These are phyloP conservation scores for Entophlyctis helioformis DNA, from an alignment of 192 early-diverging fungal species.

Conservation along the genomic window DNA sequence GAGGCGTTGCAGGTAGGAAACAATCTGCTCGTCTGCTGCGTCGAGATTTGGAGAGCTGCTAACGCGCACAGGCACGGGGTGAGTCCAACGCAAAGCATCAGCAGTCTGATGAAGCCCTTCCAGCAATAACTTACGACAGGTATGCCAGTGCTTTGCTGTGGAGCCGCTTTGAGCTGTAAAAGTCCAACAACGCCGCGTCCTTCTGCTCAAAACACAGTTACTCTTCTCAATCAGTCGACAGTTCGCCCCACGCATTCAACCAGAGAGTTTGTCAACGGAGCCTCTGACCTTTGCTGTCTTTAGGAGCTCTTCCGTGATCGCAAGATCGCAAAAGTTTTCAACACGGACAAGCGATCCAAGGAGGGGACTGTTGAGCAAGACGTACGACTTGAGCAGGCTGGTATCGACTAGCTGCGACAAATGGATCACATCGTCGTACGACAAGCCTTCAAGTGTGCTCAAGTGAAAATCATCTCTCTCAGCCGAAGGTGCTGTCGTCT, in stretches of 20 bases:
- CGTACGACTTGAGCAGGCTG: conserved; percentile 78
- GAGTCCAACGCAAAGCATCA: neutral
- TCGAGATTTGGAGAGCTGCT: too few relatives aligned
- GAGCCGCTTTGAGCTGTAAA: conserved; percentile 82
- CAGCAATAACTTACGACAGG: conserved; percentile 25
- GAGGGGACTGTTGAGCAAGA: conserved; percentile 72
- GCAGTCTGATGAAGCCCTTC: neutral
- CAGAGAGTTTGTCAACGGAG: neutral
- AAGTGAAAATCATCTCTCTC: too few relatives aligned
- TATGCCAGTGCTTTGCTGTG: conserved; percentile 85
- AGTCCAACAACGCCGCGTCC: conserved; percentile 79
- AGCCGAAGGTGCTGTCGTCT: too few relatives aligned
- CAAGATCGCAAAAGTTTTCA: conserved; percentile 75
- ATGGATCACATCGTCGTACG: too few relatives aligned
- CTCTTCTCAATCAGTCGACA: neutral
- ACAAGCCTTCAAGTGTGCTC: too few relatives aligned
- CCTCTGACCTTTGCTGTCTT: conserved; percentile 50
- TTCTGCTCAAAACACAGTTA: conserved; percentile 32
- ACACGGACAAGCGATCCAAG: conserved; percentile 87
- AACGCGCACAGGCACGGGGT: too few relatives aligned
- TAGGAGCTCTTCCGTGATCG: conserved; percentile 70
- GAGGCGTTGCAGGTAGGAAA: conserved; percentile 65
- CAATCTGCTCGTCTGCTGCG: conserved; percentile 19
- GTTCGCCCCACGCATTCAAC: neutral
- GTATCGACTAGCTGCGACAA: conserved; percentile 63